Evolutionary conservation across 148 eudicot genomes (phyloP).

Genomic region (Fallopia convolvulus): DNA sequence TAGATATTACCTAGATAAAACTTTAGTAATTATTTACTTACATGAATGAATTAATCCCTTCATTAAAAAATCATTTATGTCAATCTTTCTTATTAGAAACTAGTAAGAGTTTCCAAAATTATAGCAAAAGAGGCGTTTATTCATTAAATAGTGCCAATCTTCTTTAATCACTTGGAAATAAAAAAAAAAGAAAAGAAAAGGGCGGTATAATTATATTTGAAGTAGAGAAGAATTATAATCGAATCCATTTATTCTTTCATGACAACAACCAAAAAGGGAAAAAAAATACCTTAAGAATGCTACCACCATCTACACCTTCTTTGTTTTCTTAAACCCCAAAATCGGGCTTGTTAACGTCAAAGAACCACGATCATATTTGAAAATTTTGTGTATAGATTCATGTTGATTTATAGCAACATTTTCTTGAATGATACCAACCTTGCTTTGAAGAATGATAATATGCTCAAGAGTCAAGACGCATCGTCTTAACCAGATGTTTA

Average conservation of each 20-base stretch:
- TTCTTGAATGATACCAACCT: constrained; percentile 90
- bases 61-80: too few relatives aligned
- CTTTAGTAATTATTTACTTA: too few relatives aligned
- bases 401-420: constrained; percentile 95
- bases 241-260: neutral
- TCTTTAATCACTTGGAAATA: too few relatives aligned
- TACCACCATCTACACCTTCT: constrained; percentile 98
- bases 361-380: constrained; percentile 90
- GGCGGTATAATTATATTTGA: too few relatives aligned
- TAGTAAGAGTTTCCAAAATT: too few relatives aligned
- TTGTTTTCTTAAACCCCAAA: constrained; percentile 79
- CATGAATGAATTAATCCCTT: too few relatives aligned
- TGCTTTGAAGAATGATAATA: constrained; percentile 86
- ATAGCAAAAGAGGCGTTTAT: too few relatives aligned
- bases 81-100: too few relatives aligned
- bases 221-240: too few relatives aligned
- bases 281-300: constrained; percentile 65
- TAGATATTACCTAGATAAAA: too few relatives aligned
- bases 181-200: too few relatives aligned
- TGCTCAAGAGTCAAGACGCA: constrained; percentile 94
- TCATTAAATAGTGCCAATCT: too few relatives aligned
- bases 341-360: constrained; percentile 92
- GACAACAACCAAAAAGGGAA: neutral
- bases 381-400: constrained; percentile 76
- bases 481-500: constrained; percentile 90